phyloP scores from a whole-genome alignment of 140 eudicot species.

The Bidens hawaiensis region DNA sequence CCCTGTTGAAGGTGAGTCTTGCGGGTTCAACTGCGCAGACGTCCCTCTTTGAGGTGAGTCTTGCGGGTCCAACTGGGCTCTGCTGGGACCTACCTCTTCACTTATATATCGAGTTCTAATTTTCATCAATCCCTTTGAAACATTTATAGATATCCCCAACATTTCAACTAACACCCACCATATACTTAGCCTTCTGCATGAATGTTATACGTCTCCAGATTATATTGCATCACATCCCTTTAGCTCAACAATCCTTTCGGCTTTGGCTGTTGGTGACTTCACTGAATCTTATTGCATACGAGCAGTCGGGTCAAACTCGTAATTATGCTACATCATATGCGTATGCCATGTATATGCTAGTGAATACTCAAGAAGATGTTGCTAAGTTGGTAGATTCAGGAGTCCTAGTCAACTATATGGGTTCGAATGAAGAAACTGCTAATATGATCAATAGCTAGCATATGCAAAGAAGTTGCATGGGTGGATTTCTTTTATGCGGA shows the following conservation, averaged over 20 bases:
- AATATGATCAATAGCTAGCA: not conserved
- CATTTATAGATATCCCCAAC: too few species aligned
- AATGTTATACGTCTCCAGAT: too few species aligned
- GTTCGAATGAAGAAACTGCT: constrained; percentile 16
- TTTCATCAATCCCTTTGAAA: too few species aligned
- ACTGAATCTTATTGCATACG: constrained; percentile 26
- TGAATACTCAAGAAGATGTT: not conserved
- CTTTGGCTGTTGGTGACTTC: not conserved
- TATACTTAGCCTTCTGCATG: too few species aligned
- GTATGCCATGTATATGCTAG: constrained; percentile 7
- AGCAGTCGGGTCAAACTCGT: not conserved
- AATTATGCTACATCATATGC: constrained; percentile 11
- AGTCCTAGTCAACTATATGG: constrained; percentile 6
- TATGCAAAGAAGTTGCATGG: constrained; percentile 11
- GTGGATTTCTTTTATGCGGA: not conserved
- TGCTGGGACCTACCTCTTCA: too few species aligned
- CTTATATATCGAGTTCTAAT: too few species aligned
- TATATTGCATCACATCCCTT: not conserved
- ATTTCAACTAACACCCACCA: too few species aligned
- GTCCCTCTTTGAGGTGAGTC: too few species aligned
- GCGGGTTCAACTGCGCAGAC: too few species aligned
- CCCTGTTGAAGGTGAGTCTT: too few species aligned
- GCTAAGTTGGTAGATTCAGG: not conserved
- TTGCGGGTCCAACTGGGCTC: too few species aligned
- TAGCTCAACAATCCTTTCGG: not conserved